Percentiles rank a stretch among this genome's conserved stretches.
Conservation (phyloP, 1,284 basidiomycete genomes). For the Tilletia horrida region DNA sequence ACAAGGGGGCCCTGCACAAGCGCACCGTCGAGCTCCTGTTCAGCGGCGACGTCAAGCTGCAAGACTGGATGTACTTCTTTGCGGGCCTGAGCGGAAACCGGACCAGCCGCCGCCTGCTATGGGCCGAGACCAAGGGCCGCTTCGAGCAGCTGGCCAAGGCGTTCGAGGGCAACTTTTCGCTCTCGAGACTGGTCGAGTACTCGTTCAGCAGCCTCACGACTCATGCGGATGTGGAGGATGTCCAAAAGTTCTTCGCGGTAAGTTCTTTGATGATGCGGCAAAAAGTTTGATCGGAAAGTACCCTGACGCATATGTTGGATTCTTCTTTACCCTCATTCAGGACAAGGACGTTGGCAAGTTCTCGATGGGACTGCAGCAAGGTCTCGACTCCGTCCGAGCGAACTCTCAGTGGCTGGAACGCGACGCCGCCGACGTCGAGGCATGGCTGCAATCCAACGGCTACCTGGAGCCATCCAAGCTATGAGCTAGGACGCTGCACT, state of each 20-base stretch:
- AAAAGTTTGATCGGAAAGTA: no score
- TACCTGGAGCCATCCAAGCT: slow-evolving; percentile 32
- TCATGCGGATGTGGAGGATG: slow-evolving; percentile 67
- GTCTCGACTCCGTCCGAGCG: slow-evolving; percentile 66
- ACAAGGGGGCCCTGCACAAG: slow-evolving; percentile 45
- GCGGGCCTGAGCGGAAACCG: slow-evolving; percentile 49
- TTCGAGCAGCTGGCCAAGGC: slow-evolving; percentile 59
- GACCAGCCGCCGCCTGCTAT: slow-evolving; percentile 49
- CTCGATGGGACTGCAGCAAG: slow-evolving; percentile 65
- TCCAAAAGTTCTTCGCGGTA: slow-evolving; percentile 62
- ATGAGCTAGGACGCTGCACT: not conserved
- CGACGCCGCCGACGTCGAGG: slow-evolving; percentile 61
- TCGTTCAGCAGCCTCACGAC: slow-evolving; percentile 67
- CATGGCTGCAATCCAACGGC: slow-evolving; percentile 60
- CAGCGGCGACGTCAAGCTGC: slow-evolving; percentile 54
- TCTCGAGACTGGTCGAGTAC: slow-evolving; percentile 56
- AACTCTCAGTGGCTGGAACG: slow-evolving; percentile 65
- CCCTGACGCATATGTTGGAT: no score
- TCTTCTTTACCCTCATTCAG: not conserved
- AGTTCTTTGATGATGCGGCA: not conserved
- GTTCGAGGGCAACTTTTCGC: slow-evolving; percentile 60
- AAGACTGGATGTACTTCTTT: slow-evolving; percentile 55
- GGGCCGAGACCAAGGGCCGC: slow-evolving; percentile 53
- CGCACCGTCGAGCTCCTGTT: slow-evolving; percentile 53
- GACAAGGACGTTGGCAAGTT: slow-evolving; percentile 56